A percentile compares a stretch with the other conserved stretches of the same genome.
Evolutionary conservation across 441 rosid genomes (phyloP).

Genomic region (Arabidopsis hybrid): DNA sequence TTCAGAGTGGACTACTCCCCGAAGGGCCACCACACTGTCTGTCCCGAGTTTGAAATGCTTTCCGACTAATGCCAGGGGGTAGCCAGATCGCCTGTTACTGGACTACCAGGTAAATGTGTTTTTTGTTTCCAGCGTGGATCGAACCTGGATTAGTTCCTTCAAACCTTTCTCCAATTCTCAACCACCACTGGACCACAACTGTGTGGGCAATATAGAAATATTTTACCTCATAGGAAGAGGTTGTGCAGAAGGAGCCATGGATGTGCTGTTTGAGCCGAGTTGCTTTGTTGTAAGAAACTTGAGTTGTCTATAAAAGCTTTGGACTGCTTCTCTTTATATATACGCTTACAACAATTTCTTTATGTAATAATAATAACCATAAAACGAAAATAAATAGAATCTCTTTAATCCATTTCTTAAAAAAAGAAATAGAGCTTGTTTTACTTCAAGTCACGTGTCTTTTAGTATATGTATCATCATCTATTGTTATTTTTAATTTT

Average conservation of each 20-base stretch:
- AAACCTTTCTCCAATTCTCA: too few species aligned
- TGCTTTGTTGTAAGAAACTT: not conserved
- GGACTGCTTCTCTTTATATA: constrained; percentile 39
- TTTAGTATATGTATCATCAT: too few species aligned
- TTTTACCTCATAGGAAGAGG: constrained; percentile 33
- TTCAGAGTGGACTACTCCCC: too few species aligned
- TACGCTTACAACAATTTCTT: not conserved
- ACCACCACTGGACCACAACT: too few species aligned
- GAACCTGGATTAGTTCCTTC: too few species aligned
- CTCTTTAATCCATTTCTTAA: not conserved
- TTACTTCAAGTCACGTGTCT: not conserved
- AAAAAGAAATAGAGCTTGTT: not conserved
- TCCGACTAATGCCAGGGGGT: too few species aligned
- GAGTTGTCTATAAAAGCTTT: constrained; percentile 7
- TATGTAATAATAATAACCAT: constrained; percentile 3
- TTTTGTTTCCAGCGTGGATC: too few species aligned
- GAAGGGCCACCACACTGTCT: too few species aligned
- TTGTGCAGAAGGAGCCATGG: constrained; percentile 41
- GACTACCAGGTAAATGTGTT: too few species aligned
- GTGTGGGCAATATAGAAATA: not conserved
- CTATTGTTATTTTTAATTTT: too few species aligned
- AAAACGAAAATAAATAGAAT: not conserved
- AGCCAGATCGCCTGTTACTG: too few species aligned
- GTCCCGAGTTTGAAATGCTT: too few species aligned
- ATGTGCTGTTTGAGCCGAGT: constrained; percentile 26